A percentile compares a stretch with the other conserved stretches of the same genome.
Conservation (phyloP, 345 rosid species). For the Aquilaria malaccensis region DNA sequence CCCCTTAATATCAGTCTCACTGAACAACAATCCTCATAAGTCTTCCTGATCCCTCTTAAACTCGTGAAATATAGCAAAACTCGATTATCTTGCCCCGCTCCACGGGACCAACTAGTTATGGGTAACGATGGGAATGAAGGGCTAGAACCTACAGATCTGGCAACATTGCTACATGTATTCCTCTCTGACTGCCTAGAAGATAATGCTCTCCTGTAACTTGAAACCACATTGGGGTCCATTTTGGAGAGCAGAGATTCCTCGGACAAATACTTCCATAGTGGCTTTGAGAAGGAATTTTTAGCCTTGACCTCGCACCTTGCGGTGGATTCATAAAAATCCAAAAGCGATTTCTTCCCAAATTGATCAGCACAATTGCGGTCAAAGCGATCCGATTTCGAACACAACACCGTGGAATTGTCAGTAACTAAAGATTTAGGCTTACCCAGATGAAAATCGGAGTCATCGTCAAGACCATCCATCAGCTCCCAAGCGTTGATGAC, state of each 20-base stretch:
- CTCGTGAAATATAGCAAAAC: conserved; percentile 67
- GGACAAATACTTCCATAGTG: conserved; percentile 68
- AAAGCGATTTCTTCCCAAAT: conserved; percentile 24
- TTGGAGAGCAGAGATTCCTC: conserved; percentile 59
- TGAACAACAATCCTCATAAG: conserved; percentile 70
- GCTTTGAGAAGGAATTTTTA: conserved; percentile 26
- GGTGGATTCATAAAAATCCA: conserved; percentile 20
- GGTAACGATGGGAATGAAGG: conserved; percentile 19
- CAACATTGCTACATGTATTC: conserved; percentile 10
- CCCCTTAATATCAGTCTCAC: conserved; percentile 67
- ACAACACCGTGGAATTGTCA: neutral
- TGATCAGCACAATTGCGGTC: conserved; percentile 17
- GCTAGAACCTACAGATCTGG: conserved; percentile 23
- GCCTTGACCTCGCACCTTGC: conserved; percentile 1
- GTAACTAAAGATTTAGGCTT: conserved; percentile 13
- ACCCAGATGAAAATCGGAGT: conserved; percentile 28
- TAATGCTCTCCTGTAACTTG: conserved; percentile 59
- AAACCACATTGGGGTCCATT: conserved; percentile 55
- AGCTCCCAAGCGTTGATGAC: conserved; percentile 96
- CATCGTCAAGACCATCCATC: conserved; percentile 87
- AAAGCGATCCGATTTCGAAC: conserved; percentile 21
- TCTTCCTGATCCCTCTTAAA: conserved; percentile 77
- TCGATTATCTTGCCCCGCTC: conserved; percentile 24
- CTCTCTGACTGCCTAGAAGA: conserved; percentile 50
- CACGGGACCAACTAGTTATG: conserved; percentile 5